Base-by-base conservation (phyloP, 768 basidiomycete species). In the Suillus cothurnatus region DNA sequence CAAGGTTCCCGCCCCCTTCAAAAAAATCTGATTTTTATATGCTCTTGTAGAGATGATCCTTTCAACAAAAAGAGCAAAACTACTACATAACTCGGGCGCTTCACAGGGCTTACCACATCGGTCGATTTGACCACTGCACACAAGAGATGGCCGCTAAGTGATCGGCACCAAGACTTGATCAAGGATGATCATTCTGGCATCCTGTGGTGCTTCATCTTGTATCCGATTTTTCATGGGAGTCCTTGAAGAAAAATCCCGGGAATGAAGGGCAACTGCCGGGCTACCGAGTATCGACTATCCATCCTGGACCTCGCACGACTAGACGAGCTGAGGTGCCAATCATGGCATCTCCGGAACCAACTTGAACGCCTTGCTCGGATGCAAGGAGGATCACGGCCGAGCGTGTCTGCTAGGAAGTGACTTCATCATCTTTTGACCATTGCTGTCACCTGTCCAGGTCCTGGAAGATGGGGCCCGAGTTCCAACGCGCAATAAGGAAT, bases 401-500 rank as follows among this genome's bases (percentile, higher is more conserved):
- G 32, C 32, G 34, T 4, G 31, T 21, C 19, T 32, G 17, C 19
- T 21, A 6, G 31, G 28, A 53, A 11, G 28, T 9, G 28, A 53
- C 50, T 31, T 19, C 28, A 11, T 52, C 19, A 17, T 52, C 19
- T 17, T 53, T 53, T 53, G 52, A 53, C 31, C 19, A 31, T 28
- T 28, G 19, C 17, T 53, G 23, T 49, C 21, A 32, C 53, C 21
- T 32, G 31, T 53, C 28, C 11, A 32, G 19, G 53, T 55, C 21
- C 53, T 55, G 53, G 53, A 55, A 55, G 52, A 19, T 53, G 31
- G 50, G 26, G 28, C 28, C 43, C 43, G 43, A 45, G 47, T 49
- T 49, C 53, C 19, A 32, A 21, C 53, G 21, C 19, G 31, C 28
- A 39, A 6, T n/a, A 12, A 28, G 31, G 52, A 19, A 32, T 19